Percentiles rank a stretch among this genome's conserved stretches.
Evolutionary conservation across 257 asterid genomes (phyloP).

Genomic region (Perilla frutescens): DNA sequence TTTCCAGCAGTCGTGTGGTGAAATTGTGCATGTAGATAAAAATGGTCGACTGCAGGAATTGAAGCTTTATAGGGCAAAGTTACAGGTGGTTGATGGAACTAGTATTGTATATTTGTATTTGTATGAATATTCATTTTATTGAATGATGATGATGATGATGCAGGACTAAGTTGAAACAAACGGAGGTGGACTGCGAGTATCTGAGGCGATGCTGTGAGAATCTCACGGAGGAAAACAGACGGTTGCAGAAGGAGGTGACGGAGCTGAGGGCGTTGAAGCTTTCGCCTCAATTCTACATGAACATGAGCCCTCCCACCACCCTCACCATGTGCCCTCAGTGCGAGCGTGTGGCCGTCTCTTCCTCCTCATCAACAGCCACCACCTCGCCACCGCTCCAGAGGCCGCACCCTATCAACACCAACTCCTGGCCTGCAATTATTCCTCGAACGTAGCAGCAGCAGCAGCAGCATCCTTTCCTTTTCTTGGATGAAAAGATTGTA

Average conservation of each 20-base stretch:
- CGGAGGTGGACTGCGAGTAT: constrained; percentile 94
- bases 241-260: constrained; percentile 81
- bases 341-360: constrained; percentile 74
- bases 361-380: constrained; percentile 42
- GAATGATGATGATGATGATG: background rate
- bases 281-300: constrained; percentile 89
- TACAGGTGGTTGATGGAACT: no score
- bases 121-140: background rate
- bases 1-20: no score
- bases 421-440: constrained; percentile 66
- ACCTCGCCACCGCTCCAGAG: constrained; percentile 40
- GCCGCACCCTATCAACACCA: constrained; percentile 44
- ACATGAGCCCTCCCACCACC: constrained; percentile 95
- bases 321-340: constrained; percentile 98
- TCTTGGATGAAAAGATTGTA: constrained; percentile 32
- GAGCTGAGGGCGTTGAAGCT: constrained; percentile 88
- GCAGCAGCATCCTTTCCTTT: constrained; percentile 3
- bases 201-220: constrained; percentile 87
- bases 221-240: constrained; percentile 82
- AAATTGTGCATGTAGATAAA: no score
- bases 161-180: constrained; percentile 98
- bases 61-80: no score
- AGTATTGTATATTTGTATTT: no score
- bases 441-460: constrained; percentile 34
- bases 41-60: no score